These are phyloP conservation scores for Osmanthus fragrans DNA, from an alignment of 257 asterid genomes.

Conservation along the genomic window DNA sequence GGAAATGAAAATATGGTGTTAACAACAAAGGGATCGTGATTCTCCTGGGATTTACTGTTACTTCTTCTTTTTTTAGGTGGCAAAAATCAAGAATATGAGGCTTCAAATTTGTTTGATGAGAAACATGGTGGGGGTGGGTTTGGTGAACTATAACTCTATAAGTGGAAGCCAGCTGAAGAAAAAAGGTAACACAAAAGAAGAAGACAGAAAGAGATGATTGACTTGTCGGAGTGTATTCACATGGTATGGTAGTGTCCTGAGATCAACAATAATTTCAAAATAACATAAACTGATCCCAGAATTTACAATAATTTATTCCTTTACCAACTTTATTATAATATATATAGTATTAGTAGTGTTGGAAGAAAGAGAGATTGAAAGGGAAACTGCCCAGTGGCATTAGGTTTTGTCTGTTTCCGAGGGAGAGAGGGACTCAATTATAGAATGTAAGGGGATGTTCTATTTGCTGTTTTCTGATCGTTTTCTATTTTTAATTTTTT, in stretches of 20 bases:
- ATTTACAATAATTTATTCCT: too few relatives aligned
- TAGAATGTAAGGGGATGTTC: too few relatives aligned
- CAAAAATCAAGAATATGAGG: neutral
- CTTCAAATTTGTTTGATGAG: neutral
- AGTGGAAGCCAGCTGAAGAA: neutral
- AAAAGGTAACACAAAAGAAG: neutral
- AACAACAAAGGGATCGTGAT: conserved; percentile 1
- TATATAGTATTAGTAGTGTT: too few relatives aligned
- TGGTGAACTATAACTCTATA: conserved; percentile 22
- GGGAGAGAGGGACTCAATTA: too few relatives aligned
- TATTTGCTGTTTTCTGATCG: too few relatives aligned
- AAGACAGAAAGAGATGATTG: neutral
- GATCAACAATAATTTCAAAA: too few relatives aligned
- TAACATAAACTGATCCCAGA: too few relatives aligned
- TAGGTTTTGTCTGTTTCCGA: too few relatives aligned
- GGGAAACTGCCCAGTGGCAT: too few relatives aligned
- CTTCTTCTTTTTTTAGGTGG: neutral
- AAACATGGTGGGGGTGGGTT: neutral
- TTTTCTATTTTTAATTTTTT: too few relatives aligned
- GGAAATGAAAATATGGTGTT: neutral
- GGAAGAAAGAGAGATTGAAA: too few relatives aligned
- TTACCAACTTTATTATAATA: too few relatives aligned
- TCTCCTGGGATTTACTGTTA: neutral
- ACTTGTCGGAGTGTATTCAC: neutral
- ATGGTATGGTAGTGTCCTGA: neutral